Evolutionary conservation across 2,329 filamentous ascomycete species (phyloP), one percentile per base, ranked within the genome.

Genomic region (Hypoxylon sp.): DNA sequence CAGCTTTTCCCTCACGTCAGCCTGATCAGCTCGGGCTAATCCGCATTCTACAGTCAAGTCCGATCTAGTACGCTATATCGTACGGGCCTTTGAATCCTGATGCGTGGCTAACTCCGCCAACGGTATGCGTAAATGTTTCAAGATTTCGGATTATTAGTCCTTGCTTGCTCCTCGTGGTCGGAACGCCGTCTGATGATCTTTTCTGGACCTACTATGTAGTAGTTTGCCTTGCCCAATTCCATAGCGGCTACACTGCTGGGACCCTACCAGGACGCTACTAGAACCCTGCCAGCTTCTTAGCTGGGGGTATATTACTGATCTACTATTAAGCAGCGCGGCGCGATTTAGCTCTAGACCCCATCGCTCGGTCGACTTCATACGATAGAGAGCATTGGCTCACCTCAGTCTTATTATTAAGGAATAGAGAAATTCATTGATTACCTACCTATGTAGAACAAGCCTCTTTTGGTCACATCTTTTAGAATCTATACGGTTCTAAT

Each of bases 21-120:
- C 47, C 59, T 62, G 54, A 58, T 53, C 52, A 44, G 35, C 59
- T 17, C n/a, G 57, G 46, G 29, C 60, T 59, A 60, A 56, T 52
- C 65, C 60, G 46, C 46, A 56, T 68, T 57, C 19, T 53, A 44
- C 65, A 19, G 24, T 46, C 29, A 47, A 24, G 32, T 57, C 58
- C 56, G 60, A 68, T 68, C 51, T 35, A 37, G 24, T 24, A 44
- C 29, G 48, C 29, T 61, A 50, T 63, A 47, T 50, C 48, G 6
- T 51, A 63, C 59, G 63, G 32, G 65, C 42, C 35, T 42, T 32
- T 29, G 58, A 52, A 67, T 67, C 64, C 64, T 63, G 7, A 31
- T 24, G 37, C 47, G 24, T 48, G 27, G 11, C 21, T 13, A 15
- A 44, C 19, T 21, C 52, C 52, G 52, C 44, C 35, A 5, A 8